phyloP scores from a whole-genome alignment of 1,284 basidiomycete species.

The Pascua sp. region DNA sequence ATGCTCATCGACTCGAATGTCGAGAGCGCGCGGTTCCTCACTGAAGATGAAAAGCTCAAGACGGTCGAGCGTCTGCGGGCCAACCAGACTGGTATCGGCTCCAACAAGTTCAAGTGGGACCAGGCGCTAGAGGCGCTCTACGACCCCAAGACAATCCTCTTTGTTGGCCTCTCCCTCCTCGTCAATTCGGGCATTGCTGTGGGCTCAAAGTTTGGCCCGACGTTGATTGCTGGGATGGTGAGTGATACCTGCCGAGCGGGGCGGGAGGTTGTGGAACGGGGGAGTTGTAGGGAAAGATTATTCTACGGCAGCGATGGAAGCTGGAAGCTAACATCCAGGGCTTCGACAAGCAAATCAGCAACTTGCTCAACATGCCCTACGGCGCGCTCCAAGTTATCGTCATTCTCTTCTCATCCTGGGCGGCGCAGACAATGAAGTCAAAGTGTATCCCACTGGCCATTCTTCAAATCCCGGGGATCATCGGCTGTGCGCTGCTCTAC shows the following conservation, averaged over 20 bases:
- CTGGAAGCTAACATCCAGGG: background rate
- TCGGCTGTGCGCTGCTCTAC: constrained; percentile 42
- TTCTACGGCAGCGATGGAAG: constrained; percentile 15
- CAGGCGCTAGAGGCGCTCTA: constrained; percentile 24
- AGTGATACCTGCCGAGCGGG: too few relatives aligned
- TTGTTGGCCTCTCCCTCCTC: constrained; percentile 28
- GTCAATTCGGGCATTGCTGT: constrained; percentile 41
- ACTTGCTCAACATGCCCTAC: constrained; percentile 50
- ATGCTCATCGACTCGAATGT: constrained; percentile 40
- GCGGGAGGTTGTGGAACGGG: too few relatives aligned
- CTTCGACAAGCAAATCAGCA: constrained; percentile 25
- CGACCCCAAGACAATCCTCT: constrained; percentile 25
- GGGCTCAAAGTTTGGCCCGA: constrained; percentile 4
- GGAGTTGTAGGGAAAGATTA: too few relatives aligned
- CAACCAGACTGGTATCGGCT: constrained; percentile 28
- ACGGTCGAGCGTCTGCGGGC: constrained; percentile 43
- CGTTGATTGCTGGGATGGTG: constrained; percentile 3
- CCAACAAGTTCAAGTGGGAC: constrained; percentile 21
- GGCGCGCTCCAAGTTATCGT: constrained; percentile 40
- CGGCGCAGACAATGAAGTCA: constrained; percentile 32
- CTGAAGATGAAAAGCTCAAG: constrained; percentile 41
- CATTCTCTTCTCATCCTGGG: constrained; percentile 38
- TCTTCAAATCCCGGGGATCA: constrained; percentile 40
- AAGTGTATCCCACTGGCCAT: constrained; percentile 39
- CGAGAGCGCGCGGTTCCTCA: constrained; percentile 41